Evolutionary conservation across 2,329 filamentous ascomycete species (phyloP).

Genomic region (Fusarium begoniae): DNA sequence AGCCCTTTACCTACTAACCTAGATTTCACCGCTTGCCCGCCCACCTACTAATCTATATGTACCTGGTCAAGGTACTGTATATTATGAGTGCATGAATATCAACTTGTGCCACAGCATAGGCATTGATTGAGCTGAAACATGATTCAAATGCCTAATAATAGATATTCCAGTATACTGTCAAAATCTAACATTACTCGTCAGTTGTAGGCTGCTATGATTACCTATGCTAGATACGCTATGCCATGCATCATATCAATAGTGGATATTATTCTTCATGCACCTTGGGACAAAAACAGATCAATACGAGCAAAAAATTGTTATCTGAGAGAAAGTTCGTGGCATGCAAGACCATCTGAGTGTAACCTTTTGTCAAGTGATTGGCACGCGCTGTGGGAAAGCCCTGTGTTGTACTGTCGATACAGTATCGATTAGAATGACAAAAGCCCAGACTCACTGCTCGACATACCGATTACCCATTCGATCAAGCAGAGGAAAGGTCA

Average conservation of each 20-base stretch:
- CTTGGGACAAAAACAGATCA: not conserved
- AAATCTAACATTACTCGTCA: not conserved
- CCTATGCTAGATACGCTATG: not conserved
- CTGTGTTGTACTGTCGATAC: not conserved
- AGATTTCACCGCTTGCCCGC: not conserved
- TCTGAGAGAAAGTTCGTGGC: not conserved
- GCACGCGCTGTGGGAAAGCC: constrained; percentile 8
- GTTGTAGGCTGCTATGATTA: not conserved
- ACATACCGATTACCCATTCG: not conserved
- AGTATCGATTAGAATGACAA: not conserved
- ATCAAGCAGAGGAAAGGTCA: constrained; percentile 15
- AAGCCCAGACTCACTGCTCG: not conserved
- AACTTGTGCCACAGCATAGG: not conserved
- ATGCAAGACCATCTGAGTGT: not conserved
- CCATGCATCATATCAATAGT: not conserved
- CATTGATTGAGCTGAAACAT: not conserved
- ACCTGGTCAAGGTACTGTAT: not conserved
- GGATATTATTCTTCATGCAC: not conserved
- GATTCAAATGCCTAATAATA: not conserved
- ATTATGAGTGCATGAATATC: not conserved
- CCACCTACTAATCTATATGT: not conserved
- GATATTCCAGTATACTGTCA: not conserved
- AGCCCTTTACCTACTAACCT: not conserved
- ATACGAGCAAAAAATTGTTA: not conserved
- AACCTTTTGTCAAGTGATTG: constrained; percentile 20